Percentiles rank a stretch among this genome's conserved stretches.
phyloP scores from a whole-genome alignment of 805 yeast genomes.

The Kluyveromyces starmeri region DNA sequence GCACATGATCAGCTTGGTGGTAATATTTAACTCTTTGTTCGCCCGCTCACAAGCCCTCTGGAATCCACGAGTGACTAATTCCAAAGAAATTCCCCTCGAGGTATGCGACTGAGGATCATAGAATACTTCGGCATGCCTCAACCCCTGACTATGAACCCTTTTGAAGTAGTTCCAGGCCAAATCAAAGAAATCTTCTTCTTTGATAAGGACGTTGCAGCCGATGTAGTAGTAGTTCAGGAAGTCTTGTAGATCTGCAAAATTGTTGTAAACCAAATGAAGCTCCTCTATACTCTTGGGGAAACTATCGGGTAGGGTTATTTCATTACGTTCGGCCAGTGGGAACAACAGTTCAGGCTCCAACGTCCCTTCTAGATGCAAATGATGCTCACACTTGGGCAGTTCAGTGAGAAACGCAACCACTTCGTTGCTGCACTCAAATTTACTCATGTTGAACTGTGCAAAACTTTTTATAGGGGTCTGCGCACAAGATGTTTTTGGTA shows the following conservation, averaged over 20 bases:
- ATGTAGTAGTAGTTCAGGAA: constrained; percentile 72
- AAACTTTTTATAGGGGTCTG: too few relatives aligned
- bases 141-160: constrained; percentile 50
- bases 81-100: constrained; percentile 53
- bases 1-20: constrained; percentile 74
- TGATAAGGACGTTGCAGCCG: constrained; percentile 67
- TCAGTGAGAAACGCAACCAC: constrained; percentile 50
- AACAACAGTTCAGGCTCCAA: constrained; percentile 67
- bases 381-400: constrained; percentile 83
- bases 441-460: constrained; percentile 11
- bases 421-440: constrained; percentile 28
- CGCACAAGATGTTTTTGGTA: too few relatives aligned
- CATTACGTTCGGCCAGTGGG: constrained; percentile 58
- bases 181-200: constrained; percentile 66
- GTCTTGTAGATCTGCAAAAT: constrained; percentile 64
- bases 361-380: constrained; percentile 78
- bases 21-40: constrained; percentile 45
- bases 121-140: constrained; percentile 65
- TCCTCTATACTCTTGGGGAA: constrained; percentile 56
- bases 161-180: constrained; percentile 66
- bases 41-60: constrained; percentile 61
- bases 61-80: constrained; percentile 56
- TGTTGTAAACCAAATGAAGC: constrained; percentile 47
- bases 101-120: constrained; percentile 84
- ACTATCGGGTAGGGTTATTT: constrained; percentile 46